Evolutionary conservation across 2,329 filamentous ascomycete species (phyloP), one percentile per base, ranked within the genome.

Genomic region (Hypomyces perniciosus): DNA sequence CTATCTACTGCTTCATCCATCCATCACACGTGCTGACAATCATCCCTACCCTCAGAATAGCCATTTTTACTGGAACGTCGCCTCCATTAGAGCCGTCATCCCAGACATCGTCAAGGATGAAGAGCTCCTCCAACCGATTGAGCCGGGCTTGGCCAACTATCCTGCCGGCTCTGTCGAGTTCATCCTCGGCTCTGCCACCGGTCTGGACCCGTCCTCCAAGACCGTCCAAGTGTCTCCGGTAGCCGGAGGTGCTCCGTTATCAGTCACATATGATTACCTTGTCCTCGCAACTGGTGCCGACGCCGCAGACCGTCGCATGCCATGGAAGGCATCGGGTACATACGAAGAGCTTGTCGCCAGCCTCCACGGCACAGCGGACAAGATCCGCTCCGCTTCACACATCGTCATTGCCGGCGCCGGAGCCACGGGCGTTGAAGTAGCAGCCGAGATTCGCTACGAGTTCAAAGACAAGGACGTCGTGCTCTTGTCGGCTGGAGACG

Each of bases 51-150:
- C 20, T 39, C 52, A 81, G 75, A 81, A 74, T 57, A 74, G 69
- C 54, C 77, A 82, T 58, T 77, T 82, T 57, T 82, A 74, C 68
- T 81, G 78, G 78, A 81, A 80, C 64, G 50, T 81, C 5, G 78
- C 77, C 28, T 72, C 79, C 1, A 73, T 80, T 40, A 76, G 79
- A 43, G 77, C 75, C 63, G 72, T 82, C 54, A 65, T 81, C 42
- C 77, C 78, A 3, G 74, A 70, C 35, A 55, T 69, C 44, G 56
- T 80, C 60, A 69, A 68, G 35, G 75, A 79, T 54, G 72, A 77
- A 8, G 67, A 79, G 56, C 65, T 80, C 56, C 71, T 76, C 61
- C 68, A 68, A 46, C 71, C 78, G 33, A 75, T 83, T 48, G 68
- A 68, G 50, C 63, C 71, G 1, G 75, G 76, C 6, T 71, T 82